These are phyloP conservation scores for Dothidotthia symphoricarpi DNA, from an alignment of 2,329 filamentous ascomycete genomes.

Conservation along the genomic window DNA sequence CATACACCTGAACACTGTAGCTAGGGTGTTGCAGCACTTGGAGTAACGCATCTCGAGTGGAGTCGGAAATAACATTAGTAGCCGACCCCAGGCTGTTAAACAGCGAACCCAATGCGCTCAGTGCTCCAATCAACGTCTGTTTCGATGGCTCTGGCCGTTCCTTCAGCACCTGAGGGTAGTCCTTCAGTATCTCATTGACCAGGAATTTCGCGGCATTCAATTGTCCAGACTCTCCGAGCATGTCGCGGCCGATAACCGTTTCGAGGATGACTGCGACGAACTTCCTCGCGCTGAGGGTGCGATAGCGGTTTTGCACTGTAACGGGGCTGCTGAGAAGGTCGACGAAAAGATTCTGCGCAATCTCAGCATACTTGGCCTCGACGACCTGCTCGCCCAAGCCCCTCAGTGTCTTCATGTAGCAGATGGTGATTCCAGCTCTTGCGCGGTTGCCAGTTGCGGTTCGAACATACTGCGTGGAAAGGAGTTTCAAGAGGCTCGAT, in stretches of 20 bases:
- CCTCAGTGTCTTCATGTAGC: slow-evolving; percentile 78
- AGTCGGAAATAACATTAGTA: slow-evolving; percentile 73
- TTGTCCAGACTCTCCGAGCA: slow-evolving; percentile 87
- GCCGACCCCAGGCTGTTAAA: slow-evolving; percentile 80
- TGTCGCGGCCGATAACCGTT: slow-evolving; percentile 74
- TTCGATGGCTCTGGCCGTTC: slow-evolving; percentile 88
- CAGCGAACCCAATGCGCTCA: slow-evolving; percentile 77
- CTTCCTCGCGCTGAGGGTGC: slow-evolving; percentile 77
- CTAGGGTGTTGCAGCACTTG: slow-evolving; percentile 92
- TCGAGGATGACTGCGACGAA: slow-evolving; percentile 83
- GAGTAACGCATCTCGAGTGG: slow-evolving; percentile 80
- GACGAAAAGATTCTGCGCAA: slow-evolving; percentile 75
- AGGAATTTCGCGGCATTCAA: slow-evolving; percentile 76
- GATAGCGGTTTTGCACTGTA: slow-evolving; percentile 81
- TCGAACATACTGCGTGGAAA: slow-evolving; percentile 78
- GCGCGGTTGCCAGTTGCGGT: slow-evolving; percentile 75
- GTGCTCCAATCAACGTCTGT: slow-evolving; percentile 72
- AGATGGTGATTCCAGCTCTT: slow-evolving; percentile 79
- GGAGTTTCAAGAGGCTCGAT: slow-evolving; percentile 71
- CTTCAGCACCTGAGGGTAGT: slow-evolving; percentile 86
- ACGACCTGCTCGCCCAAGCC: slow-evolving; percentile 79
- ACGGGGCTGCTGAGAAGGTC: slow-evolving; percentile 76
- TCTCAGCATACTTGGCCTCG: slow-evolving; percentile 76
- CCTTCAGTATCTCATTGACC: slow-evolving; percentile 86
- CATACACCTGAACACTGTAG: slow-evolving; percentile 91